phyloP scores from a whole-genome alignment of 352 stramenopile genomes.

The Globisporangium echinulatum region DNA sequence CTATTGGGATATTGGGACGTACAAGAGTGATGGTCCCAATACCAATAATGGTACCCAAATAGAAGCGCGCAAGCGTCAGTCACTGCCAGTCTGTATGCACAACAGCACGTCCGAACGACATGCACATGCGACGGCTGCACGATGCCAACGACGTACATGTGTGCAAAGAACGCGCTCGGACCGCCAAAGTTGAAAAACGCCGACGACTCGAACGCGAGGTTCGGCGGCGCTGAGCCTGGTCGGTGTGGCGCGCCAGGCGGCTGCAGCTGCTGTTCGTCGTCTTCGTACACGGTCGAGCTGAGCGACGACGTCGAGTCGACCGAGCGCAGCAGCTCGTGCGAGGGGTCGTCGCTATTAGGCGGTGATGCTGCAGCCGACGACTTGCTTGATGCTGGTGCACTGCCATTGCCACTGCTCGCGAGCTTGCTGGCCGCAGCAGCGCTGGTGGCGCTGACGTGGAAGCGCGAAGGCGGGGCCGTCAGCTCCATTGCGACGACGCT shows the following conservation, averaged over 20 bases:
- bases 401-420: too few relatives aligned
- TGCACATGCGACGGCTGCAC: background rate
- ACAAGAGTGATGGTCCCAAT: too few relatives aligned
- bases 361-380: constrained; percentile 5
- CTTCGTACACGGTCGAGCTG: constrained; percentile 20
- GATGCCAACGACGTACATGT: constrained; percentile 18
- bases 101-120: too few relatives aligned
- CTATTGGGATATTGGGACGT: background rate
- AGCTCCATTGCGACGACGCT: too few relatives aligned
- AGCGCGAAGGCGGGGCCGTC: too few relatives aligned
- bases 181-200: constrained; percentile 40
- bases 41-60: too few relatives aligned
- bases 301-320: constrained; percentile 20
- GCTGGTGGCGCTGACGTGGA: too few relatives aligned
- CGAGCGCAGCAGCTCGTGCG: constrained; percentile 11
- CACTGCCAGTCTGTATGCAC: background rate
- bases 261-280: constrained; percentile 15
- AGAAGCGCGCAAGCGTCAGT: background rate
- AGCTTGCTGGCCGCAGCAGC: too few relatives aligned
- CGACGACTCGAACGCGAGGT: constrained; percentile 34
- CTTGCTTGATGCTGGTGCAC: background rate
- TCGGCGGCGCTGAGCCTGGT: constrained; percentile 13
- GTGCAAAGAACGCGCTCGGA: constrained; percentile 37
- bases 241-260: constrained; percentile 2
- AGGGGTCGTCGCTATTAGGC: constrained; percentile 8